Base-by-base conservation (phyloP, 192 early-diverging fungal genomes). In the Backusella psychrophila region DNA sequence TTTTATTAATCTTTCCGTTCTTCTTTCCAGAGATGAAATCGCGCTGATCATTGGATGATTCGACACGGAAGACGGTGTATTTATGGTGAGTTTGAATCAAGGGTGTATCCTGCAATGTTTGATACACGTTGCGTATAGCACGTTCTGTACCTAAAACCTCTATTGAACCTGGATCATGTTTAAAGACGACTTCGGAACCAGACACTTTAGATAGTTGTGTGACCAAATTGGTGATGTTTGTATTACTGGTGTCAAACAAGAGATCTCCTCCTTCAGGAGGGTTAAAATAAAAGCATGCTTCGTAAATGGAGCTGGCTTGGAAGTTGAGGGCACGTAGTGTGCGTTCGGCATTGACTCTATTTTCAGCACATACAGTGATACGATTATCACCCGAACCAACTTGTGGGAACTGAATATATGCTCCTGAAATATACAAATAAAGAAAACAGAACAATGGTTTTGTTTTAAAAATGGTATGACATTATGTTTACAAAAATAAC, bases 1-100 rank as follows among this genome's bases (percentile, higher is more conserved):
- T 96, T 74, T 92, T 89, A 85, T 95, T 96, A 78, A 95, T 93
- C 77, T 96, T 96, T 71, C 94, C 94, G 69, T 89, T 93, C 83
- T 96, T 96, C 79, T 96, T 96, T 59, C 94, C 94, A 70, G 91
- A 93, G 56, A 96, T 96, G 76, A 94, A 96, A 69, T 96, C 94
- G 9, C 89, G 86, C 77, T 96, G 94, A 73, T 93, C 92, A 8
- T 91, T 88, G 11, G 92, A 85, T 34, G 93, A 78, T 70, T 96
- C 94, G 21, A 96, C 80, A 71, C 89, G 89, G 74, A 96, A 93
- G 72, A 91, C 90, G 41, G 89, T 89, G 72, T 93, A 90, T 19
- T 66, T 72, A 31, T 71, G 73, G 49, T 69, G 53, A 9, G 77
- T 79, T 63, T 85, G 87, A 21, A 94, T 67, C 23, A 84, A 76